Conservation (phyloP, 345 rosid species). For the Dovyalis caffra region DNA sequence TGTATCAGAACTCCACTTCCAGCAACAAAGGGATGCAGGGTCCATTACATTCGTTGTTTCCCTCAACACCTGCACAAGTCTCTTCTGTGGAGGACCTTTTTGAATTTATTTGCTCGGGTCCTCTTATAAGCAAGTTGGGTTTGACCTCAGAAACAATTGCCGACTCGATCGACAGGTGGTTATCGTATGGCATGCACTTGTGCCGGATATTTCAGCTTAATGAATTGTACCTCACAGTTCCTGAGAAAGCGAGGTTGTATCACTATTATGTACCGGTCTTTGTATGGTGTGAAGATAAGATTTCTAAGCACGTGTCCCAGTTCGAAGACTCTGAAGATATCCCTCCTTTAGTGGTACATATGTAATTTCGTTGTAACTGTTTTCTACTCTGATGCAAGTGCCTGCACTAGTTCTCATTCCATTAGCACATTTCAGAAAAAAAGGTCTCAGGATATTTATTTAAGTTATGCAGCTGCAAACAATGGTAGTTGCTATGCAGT, state of each 20-base stretch:
- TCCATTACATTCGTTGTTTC: constrained; percentile 23
- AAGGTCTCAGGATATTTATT: background rate
- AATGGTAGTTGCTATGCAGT: constrained; percentile 1
- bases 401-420: background rate
- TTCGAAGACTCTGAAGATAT: constrained; percentile 68
- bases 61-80: constrained; percentile 45
- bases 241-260: constrained; percentile 77
- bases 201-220: constrained; percentile 70
- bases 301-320: constrained; percentile 58
- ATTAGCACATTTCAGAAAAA: background rate
- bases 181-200: constrained; percentile 57
- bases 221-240: constrained; percentile 58
- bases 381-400: constrained; percentile 1
- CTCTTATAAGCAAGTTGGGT: constrained; percentile 63
- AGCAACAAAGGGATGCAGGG: constrained; percentile 20
- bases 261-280: constrained; percentile 95
- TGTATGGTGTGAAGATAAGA: constrained; percentile 89
- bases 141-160: constrained; percentile 59
- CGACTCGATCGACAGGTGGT: constrained; percentile 77
- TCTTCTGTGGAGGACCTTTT: constrained; percentile 75
- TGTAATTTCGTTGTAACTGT: background rate
- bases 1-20: constrained; percentile 22
- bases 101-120: constrained; percentile 81
- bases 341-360: constrained; percentile 86
- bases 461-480: background rate